Evolutionary conservation across 495 filamentous ascomycete genomes (phyloP).

Genomic region (Lophium mytilinum): DNA sequence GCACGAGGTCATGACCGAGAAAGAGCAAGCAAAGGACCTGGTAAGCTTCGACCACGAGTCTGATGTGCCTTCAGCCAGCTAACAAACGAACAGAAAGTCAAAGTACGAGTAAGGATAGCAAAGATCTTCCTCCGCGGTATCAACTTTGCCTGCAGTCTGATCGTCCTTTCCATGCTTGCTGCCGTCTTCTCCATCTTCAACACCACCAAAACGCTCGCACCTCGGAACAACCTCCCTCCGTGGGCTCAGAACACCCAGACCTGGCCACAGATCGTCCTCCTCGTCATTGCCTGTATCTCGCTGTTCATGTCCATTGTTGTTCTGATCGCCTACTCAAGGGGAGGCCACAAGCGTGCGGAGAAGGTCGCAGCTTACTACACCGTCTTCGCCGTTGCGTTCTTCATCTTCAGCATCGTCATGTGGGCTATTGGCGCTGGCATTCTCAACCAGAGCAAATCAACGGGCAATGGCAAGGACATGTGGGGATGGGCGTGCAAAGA

Average conservation of each 20-base stretch:
- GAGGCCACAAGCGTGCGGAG: constrained; percentile 81
- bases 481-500: constrained; percentile 96
- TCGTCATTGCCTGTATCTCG: constrained; percentile 70
- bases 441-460: constrained; percentile 65
- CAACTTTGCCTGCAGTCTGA: constrained; percentile 93
- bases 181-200: constrained; percentile 86
- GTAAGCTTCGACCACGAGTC: constrained; percentile 44
- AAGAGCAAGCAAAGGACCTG: constrained; percentile 74
- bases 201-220: constrained; percentile 61
- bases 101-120: constrained; percentile 83
- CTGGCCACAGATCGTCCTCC: constrained; percentile 84
- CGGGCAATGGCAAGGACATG: constrained; percentile 70
- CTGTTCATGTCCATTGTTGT: constrained; percentile 70
- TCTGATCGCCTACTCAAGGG: constrained; percentile 79
- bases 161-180: constrained; percentile 80
- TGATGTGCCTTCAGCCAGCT: background rate
- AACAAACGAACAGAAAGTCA: constrained; percentile 66
- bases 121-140: constrained; percentile 89
- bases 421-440: constrained; percentile 84
- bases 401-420: constrained; percentile 87
- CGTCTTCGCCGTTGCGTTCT: constrained; percentile 82
- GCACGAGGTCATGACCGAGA: constrained; percentile 66
- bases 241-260: constrained; percentile 73
- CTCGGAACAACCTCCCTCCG: constrained; percentile 68
- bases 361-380: constrained; percentile 93